A percentile compares a stretch with the other conserved stretches of the same genome.
Evolutionary conservation across 495 filamentous ascomycete genomes (phyloP).

Genomic region (Aspergillus olivimuriae): DNA sequence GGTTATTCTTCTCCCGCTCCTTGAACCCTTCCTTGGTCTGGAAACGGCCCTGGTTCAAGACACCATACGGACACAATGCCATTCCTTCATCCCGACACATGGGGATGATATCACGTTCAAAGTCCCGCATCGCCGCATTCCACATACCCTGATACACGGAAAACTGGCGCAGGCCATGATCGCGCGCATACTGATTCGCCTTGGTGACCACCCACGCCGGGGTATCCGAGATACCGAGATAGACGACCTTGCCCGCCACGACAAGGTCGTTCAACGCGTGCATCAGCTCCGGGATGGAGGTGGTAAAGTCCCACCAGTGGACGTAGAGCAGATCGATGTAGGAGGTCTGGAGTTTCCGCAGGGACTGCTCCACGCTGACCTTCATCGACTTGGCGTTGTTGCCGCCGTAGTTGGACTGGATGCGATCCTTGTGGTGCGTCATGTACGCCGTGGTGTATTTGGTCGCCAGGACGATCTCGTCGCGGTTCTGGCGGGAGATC

Average conservation of each 20-base stretch:
- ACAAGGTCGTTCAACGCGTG: conserved; percentile 33
- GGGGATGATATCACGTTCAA: conserved; percentile 65
- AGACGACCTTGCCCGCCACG: conserved; percentile 37
- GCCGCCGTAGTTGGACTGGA: conserved; percentile 47
- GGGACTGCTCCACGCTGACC: conserved; percentile 42
- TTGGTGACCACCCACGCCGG: conserved; percentile 33
- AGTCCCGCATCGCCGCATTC: conserved; percentile 53
- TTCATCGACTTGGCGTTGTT: conserved; percentile 54
- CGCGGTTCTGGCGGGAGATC: conserved; percentile 48
- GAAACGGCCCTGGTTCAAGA: neutral
- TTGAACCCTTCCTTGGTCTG: neutral
- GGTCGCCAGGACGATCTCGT: conserved; percentile 70
- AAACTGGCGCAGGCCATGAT: conserved; percentile 52
- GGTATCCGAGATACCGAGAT: conserved; percentile 39
- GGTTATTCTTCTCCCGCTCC: neutral
- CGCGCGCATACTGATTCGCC: conserved; percentile 30
- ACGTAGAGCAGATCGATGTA: conserved; percentile 53
- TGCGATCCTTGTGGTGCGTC: conserved; percentile 16
- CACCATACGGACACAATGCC: conserved; percentile 58
- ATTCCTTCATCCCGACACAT: conserved; percentile 63
- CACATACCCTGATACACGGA: conserved; percentile 62
- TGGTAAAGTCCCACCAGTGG: conserved; percentile 43
- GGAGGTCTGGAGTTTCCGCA: conserved; percentile 58
- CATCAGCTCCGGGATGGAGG: conserved; percentile 41
- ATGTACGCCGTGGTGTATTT: conserved; percentile 51